These are phyloP conservation scores for Coemansia sp. DNA, from an alignment of 192 early-diverging fungal genomes.

Conservation along the genomic window DNA sequence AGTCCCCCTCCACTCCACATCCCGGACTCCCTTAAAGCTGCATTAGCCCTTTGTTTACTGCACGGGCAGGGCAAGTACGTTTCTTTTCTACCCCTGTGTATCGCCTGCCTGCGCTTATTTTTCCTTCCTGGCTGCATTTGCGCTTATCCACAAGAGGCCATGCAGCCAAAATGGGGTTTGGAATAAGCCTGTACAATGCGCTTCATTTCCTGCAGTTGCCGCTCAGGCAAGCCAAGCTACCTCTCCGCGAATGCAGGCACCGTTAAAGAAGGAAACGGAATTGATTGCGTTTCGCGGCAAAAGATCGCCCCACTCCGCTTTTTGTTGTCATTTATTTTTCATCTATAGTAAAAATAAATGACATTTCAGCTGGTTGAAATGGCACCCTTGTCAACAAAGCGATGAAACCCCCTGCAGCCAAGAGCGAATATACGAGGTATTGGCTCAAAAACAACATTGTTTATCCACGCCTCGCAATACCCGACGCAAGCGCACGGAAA, in stretches of 20 bases:
- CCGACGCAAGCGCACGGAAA: conserved; percentile 1
- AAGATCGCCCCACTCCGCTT: too few relatives aligned
- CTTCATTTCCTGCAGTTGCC: background rate
- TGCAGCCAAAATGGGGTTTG: background rate
- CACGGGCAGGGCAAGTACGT: background rate
- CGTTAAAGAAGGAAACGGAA: too few relatives aligned
- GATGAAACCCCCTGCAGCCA: too few relatives aligned
- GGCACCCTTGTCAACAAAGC: too few relatives aligned
- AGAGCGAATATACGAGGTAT: too few relatives aligned
- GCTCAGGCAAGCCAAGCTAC: background rate
- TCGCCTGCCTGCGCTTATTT: too few relatives aligned
- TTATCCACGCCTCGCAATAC: background rate
- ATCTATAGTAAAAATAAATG: too few relatives aligned
- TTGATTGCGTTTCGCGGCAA: too few relatives aligned
- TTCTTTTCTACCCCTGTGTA: background rate
- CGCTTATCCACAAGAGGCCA: background rate
- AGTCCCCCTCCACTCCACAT: background rate
- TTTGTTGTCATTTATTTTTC: too few relatives aligned
- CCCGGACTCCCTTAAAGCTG: background rate
- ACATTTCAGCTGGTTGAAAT: too few relatives aligned
- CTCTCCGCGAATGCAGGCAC: background rate
- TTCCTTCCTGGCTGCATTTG: background rate
- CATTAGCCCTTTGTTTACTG: conserved; percentile 1
- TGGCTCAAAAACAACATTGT: too few relatives aligned
- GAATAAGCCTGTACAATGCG: background rate